Base-by-base conservation (phyloP, 495 filamentous ascomycete species). In the Trichoderma asperelloides region DNA sequence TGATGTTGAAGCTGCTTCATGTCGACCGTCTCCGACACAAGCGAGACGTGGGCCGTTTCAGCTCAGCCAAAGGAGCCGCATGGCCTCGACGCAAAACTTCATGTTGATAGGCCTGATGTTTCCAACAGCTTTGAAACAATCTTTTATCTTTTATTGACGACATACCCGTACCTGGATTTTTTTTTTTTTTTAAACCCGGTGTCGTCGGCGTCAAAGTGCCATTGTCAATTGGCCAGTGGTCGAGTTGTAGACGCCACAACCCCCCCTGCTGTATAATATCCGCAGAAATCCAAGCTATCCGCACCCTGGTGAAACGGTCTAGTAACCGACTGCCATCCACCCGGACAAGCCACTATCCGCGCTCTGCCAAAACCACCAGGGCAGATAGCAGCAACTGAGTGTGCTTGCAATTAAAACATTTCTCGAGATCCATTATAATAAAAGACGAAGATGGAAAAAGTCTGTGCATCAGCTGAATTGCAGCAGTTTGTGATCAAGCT, bases 21-120 rank as follows among this genome's bases (percentile, higher is more conserved):
- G 62, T 68, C 64, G 45, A 55, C 66, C 65, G 65, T 67, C 57
- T 74, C 70, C 64, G 69, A 76, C 74, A 67, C 66, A 69, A 65
- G 69, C 74, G 69, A 74, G 74, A 75, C 74, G 66, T 18, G 23
- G 33, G 69, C 23, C 39, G 74, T 76, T 76, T 76, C 74, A 76
- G 66, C 65, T 57, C 67, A 27, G 55, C 8, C 27, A 60, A 30
- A 60, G 25, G 11, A 30, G 25, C 25, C 27, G 55, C 55, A 30
- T 30, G 23, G 55, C 25, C 27, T 28, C 55, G 55, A 28, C 23
- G 21, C 55, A 2, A 15, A 15, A 60, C 16, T 60, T 13, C 8
- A 30, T 28, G 16, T 21, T 16, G 55, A 60, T 60, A 30, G 55
- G 55, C 55, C 25, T 15, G 25, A 15, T 60, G 55, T 60, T 60